Conservation (phyloP, 148 eudicot species). For the Spergularia marina region DNA sequence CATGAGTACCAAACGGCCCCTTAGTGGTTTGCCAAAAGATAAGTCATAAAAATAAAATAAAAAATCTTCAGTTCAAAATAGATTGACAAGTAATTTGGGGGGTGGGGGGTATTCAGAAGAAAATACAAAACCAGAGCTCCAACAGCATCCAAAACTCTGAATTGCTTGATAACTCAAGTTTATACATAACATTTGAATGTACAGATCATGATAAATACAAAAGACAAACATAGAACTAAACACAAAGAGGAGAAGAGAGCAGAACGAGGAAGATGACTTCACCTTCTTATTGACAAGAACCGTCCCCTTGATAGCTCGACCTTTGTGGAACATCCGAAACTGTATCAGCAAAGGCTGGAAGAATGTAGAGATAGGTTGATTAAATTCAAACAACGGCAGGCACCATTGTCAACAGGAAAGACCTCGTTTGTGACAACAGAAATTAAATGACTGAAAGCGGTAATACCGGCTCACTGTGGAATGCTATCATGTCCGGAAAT, state of each 20-base stretch:
- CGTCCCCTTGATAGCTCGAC: slow-evolving; percentile 88
- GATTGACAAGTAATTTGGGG: neutral
- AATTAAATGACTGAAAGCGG: too few relatives aligned
- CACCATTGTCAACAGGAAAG: neutral
- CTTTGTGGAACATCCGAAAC: slow-evolving; percentile 69
- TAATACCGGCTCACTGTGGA: slow-evolving; percentile 44
- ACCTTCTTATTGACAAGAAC: slow-evolving; percentile 80
- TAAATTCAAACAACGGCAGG: too few relatives aligned
- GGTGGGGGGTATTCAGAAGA: too few relatives aligned
- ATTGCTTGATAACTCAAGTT: neutral
- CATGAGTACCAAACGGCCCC: too few relatives aligned
- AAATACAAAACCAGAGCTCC: too few relatives aligned
- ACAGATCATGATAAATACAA: neutral
- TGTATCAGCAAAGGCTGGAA: slow-evolving; percentile 82
- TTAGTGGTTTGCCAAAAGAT: too few relatives aligned
- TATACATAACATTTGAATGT: neutral
- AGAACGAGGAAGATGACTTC: neutral
- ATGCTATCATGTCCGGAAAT: slow-evolving; percentile 19
- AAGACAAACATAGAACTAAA: neutral
- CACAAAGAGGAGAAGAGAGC: neutral
- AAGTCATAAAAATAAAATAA: too few relatives aligned
- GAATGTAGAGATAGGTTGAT: neutral
- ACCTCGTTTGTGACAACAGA: neutral
- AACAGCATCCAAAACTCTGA: too few relatives aligned
- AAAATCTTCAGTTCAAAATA: too few relatives aligned